Evolutionary conservation across 345 rosid species (phyloP).

Genomic region (Pseudoturritis turrita): DNA sequence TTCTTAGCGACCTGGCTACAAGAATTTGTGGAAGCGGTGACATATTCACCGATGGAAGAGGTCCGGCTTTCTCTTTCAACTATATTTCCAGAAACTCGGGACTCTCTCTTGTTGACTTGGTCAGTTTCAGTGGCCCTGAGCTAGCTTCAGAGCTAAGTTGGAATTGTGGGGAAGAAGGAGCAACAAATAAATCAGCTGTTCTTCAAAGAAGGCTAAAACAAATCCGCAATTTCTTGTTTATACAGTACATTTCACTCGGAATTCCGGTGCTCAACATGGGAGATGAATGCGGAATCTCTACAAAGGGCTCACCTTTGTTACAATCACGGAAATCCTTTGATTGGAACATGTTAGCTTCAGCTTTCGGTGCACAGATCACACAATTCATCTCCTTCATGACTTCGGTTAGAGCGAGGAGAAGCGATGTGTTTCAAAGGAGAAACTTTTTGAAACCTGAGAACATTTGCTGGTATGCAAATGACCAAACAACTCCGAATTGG

Average conservation of each 20-base stretch:
- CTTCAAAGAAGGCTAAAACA: slow-evolving; percentile 86
- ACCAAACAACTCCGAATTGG: slow-evolving; percentile 74
- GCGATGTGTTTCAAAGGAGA: slow-evolving; percentile 64
- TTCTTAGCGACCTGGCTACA: slow-evolving; percentile 74
- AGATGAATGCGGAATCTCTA: slow-evolving; percentile 87
- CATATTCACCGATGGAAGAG: slow-evolving; percentile 70
- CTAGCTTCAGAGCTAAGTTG: slow-evolving; percentile 74
- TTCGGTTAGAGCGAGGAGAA: slow-evolving; percentile 54
- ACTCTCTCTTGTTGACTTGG: slow-evolving; percentile 80
- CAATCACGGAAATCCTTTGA: slow-evolving; percentile 50
- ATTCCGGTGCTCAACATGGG: slow-evolving; percentile 92
- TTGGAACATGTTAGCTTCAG: slow-evolving; percentile 61
- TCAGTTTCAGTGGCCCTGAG: slow-evolving; percentile 63
- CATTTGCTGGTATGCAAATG: slow-evolving; percentile 72
- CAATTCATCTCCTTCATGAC: slow-evolving; percentile 69
- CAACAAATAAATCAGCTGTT: slow-evolving; percentile 55
- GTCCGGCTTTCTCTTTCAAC: slow-evolving; percentile 85
- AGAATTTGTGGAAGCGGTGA: slow-evolving; percentile 94
- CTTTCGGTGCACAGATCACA: slow-evolving; percentile 63
- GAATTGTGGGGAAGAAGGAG: slow-evolving; percentile 98
- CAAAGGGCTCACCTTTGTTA: slow-evolving; percentile 62
- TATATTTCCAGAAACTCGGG: slow-evolving; percentile 68
- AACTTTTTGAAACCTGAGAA: slow-evolving; percentile 63
- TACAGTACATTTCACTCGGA: slow-evolving; percentile 69
- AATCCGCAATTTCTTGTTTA: slow-evolving; percentile 74